phyloP scores from a whole-genome alignment of 73 alveolate genomes.

The Paramecium sexaurelia region DNA sequence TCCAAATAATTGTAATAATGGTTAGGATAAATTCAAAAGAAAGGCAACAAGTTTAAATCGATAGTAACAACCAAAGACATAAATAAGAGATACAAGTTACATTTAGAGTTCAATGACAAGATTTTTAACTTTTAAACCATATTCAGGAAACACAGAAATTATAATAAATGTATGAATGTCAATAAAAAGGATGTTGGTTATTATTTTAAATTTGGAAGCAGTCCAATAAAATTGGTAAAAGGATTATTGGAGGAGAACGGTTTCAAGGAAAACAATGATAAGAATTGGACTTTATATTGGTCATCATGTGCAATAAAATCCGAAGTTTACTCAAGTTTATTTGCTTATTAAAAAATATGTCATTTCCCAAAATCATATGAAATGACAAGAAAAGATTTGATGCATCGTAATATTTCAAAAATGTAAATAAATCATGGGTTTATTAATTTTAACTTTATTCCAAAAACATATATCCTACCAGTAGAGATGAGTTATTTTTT shows the following conservation, averaged over 20 bases:
- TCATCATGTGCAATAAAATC: slow-evolving; percentile 51
- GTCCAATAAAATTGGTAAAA: slow-evolving; percentile 52
- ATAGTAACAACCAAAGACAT: neutral
- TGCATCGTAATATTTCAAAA: slow-evolving; percentile 69
- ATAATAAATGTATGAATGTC: neutral
- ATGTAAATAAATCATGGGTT: slow-evolving; percentile 76
- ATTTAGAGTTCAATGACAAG: neutral
- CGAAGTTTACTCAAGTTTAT: slow-evolving; percentile 26
- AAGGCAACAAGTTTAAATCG: neutral
- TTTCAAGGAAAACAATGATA: slow-evolving; percentile 61
- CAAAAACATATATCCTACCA: slow-evolving; percentile 80
- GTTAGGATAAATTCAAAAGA: neutral
- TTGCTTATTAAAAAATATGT: slow-evolving; percentile 60
- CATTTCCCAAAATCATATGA: slow-evolving; percentile 85
- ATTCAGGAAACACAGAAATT: neutral
- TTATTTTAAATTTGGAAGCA: slow-evolving; percentile 58
- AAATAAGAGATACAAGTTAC: neutral
- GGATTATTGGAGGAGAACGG: slow-evolving; percentile 68
- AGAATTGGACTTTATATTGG: slow-evolving; percentile 67
- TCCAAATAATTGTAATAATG: neutral
- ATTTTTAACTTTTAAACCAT: neutral
- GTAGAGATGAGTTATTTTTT: slow-evolving; percentile 68
- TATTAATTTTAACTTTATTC: slow-evolving; percentile 74
- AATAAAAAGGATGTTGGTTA: slow-evolving; percentile 56
- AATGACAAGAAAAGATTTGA: slow-evolving; percentile 79